Evolutionary conservation across 179 eudicot species (phyloP), one percentile per base, ranked within the genome.

Genomic region (Beta corolliflora): DNA sequence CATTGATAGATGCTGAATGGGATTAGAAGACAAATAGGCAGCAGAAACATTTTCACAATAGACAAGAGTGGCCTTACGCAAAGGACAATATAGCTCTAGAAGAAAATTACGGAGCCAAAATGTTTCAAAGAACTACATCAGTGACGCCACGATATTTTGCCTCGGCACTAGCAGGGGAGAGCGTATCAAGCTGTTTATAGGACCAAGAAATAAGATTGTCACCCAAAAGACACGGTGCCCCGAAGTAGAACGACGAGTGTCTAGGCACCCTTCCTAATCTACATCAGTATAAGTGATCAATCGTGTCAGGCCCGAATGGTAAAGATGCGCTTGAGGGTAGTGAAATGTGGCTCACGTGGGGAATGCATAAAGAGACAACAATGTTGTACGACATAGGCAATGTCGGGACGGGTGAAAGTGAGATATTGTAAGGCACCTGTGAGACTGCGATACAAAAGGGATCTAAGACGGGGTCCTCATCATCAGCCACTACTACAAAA

Each of bases 21-120:
- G 70, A 5, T 65, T 65, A 5, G 16, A 12, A 0, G 70, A 65
- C 0, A 31, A 1, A 13, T 65, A 65, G 11, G 29, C 45, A 3
- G 70, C 45, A 11, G 45, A 65, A 29, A 65, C 19, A 65, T 65
- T 79, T 25, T 79, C 76, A 79, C 60, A 79, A 70, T 71, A 70
- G 0, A 79, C 77, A 3, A 79, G 9, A 1, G 77, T 58, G 11
- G 77, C 76, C 55, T 23, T n/a, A 7, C 5, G 31, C 1, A 70
- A 11, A 6, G 58, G 82, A 23, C 75, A 54, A 15, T 11, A n/a
- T 1, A 78, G 63, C 61, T 78, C 53, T 5, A 67, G 12, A 13
- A 66, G 23, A 0, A 78, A n/a, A 16, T 78, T 78, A 9, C 63
- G 29, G 13, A 66, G 50, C 75, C 81, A 78, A 36, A 0, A 61